phyloP scores from a whole-genome alignment of 371 early-diverging fungal genomes.

The Rhizomucor pusillus region DNA sequence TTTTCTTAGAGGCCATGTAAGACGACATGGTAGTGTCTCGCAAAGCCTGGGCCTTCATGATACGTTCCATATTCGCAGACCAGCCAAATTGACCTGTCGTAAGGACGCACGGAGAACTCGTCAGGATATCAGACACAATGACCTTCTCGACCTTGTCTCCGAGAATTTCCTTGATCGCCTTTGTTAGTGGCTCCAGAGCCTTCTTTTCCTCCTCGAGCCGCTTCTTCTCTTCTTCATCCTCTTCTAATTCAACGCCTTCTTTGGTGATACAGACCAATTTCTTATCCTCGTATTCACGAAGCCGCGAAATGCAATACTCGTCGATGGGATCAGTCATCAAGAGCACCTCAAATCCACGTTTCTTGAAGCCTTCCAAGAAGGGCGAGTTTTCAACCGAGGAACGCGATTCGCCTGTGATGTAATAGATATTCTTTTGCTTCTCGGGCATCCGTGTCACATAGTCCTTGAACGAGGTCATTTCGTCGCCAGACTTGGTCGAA shows the following conservation, averaged over 20 bases:
- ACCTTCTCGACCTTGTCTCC: constrained; percentile 75
- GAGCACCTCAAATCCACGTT: constrained; percentile 89
- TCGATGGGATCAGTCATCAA: constrained; percentile 92
- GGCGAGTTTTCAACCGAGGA: constrained; percentile 81
- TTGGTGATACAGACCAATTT: constrained; percentile 83
- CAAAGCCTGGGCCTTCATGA: constrained; percentile 71
- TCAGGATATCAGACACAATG: constrained; percentile 68
- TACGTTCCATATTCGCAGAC: constrained; percentile 83
- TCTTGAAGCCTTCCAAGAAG: constrained; percentile 81
- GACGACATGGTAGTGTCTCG: constrained; percentile 57
- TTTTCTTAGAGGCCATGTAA: constrained; percentile 70
- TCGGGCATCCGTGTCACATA: constrained; percentile 88
- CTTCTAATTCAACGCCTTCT: constrained; percentile 77
- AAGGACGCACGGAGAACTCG: constrained; percentile 76
- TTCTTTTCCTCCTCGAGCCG: constrained; percentile 50
- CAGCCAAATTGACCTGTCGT: constrained; percentile 71
- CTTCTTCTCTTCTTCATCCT: constrained; percentile 40
- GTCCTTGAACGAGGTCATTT: constrained; percentile 70
- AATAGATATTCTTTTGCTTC: constrained; percentile 88
- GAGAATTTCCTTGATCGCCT: constrained; percentile 66
- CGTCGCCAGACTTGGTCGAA: constrained; percentile 55
- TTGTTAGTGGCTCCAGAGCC: constrained; percentile 60
- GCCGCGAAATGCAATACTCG: constrained; percentile 76
- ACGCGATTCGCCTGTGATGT: constrained; percentile 72
- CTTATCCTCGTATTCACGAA: constrained; percentile 77